Conservation (phyloP, 495 filamentous ascomycete genomes). For the Penicillium desertorum region DNA sequence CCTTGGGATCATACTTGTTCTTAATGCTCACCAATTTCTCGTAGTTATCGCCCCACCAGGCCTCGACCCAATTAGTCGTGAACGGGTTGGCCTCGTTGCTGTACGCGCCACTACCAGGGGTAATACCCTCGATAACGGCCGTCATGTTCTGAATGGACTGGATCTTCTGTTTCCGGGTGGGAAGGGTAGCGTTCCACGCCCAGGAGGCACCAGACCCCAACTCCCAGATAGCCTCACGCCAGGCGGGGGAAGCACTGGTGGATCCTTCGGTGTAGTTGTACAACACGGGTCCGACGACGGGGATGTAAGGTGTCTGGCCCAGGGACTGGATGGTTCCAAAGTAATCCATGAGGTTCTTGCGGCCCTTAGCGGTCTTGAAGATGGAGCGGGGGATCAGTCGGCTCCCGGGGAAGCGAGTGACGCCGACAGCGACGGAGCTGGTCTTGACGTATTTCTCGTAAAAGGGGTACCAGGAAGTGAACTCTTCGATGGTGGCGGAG, state of each 20-base stretch:
- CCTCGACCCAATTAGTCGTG: conserved; percentile 44
- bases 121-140: conserved; percentile 36
- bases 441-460: conserved; percentile 39
- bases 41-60: conserved; percentile 22
- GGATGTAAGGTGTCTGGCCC: neutral
- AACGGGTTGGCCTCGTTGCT: conserved; percentile 49
- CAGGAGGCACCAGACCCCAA: conserved; percentile 32
- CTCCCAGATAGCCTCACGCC: conserved; percentile 44
- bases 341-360: conserved; percentile 23
- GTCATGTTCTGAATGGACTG: neutral
- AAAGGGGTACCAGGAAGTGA: conserved; percentile 34
- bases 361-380: conserved; percentile 30
- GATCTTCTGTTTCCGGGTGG: neutral
- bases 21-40: neutral
- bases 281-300: neutral
- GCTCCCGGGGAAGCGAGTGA: conserved; percentile 31
- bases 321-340: neutral
- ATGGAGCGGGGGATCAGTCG: conserved; percentile 39
- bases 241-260: conserved; percentile 46
- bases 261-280: conserved; percentile 30
- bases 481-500: conserved; percentile 30
- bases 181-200: neutral
- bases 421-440: conserved; percentile 32
- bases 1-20: neutral
- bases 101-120: conserved; percentile 46